A percentile compares a stretch with the other conserved stretches of the same genome.
Evolutionary conservation across 1,139 yeast genomes (phyloP).

Genomic region (Williopsis jadinii): DNA sequence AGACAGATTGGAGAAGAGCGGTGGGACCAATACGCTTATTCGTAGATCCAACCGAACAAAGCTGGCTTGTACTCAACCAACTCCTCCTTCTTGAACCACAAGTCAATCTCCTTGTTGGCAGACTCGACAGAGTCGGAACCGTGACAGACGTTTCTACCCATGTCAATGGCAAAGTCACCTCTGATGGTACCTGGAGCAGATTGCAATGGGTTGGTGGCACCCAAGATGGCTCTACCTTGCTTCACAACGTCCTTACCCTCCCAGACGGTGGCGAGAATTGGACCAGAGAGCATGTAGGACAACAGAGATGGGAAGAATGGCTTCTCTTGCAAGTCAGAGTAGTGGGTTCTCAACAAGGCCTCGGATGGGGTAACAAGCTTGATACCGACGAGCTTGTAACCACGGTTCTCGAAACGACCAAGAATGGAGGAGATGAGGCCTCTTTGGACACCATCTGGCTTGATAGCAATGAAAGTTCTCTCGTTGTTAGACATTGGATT

Average conservation of each 20-base stretch:
- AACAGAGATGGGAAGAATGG: slow-evolving; percentile 97
- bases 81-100: slow-evolving; percentile 99
- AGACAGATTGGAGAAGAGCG: too few species aligned
- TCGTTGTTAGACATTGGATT: slow-evolving; percentile 46
- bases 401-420: slow-evolving; percentile 94
- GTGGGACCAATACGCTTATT: slow-evolving; percentile 36
- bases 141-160: slow-evolving; percentile 99
- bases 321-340: slow-evolving; percentile 89
- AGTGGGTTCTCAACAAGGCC: slow-evolving; percentile 85
- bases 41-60: slow-evolving; percentile 86
- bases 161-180: slow-evolving; percentile 93
- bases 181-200: slow-evolving; percentile 99
- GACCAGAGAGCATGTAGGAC: slow-evolving; percentile 97
- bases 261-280: slow-evolving; percentile 99
- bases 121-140: slow-evolving; percentile 99
- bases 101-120: slow-evolving; percentile 90
- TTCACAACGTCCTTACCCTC: slow-evolving; percentile 99
- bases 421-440: slow-evolving; percentile 88
- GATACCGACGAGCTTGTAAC: slow-evolving; percentile 94
- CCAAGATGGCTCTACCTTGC: slow-evolving; percentile 96
- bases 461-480: slow-evolving; percentile 98
- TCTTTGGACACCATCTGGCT: slow-evolving; percentile 99
- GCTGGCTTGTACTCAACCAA: slow-evolving; percentile 88
- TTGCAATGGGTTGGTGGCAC: slow-evolving; percentile 98
- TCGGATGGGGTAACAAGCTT: slow-evolving; percentile 88